A percentile compares a stretch with the other conserved stretches of the same genome.
phyloP scores from a whole-genome alignment of 2,329 filamentous ascomycete species.

The Xylariomycetidae sp. region DNA sequence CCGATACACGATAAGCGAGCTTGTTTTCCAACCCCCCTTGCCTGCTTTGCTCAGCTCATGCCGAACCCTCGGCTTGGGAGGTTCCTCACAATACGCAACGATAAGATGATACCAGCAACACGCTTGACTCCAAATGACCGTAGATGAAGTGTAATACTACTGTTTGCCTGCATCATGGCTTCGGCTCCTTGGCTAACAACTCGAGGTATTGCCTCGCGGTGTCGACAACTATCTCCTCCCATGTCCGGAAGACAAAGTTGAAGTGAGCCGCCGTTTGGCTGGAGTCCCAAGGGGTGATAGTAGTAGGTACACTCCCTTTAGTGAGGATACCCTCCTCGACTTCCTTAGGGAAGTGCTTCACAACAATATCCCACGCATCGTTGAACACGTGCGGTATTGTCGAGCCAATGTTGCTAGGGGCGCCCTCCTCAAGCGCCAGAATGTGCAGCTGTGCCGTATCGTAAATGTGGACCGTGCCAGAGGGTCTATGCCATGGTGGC shows the following conservation, averaged over 20 bases:
- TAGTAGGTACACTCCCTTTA: constrained; percentile 2
- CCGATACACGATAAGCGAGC: not conserved
- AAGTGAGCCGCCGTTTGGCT: not conserved
- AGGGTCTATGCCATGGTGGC: constrained; percentile 1
- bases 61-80: no score
- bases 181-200: not conserved
- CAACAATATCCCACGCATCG: constrained; percentile 6
- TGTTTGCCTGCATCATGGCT: not conserved
- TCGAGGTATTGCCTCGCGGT: not conserved
- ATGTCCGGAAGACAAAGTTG: not conserved
- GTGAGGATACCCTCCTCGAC: constrained; percentile 7
- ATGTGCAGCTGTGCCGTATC: constrained; percentile 8
- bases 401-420: constrained; percentile 5
- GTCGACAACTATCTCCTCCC: not conserved
- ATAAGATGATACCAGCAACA: not conserved
- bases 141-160: not conserved
- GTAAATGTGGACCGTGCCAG: constrained; percentile 5
- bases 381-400: constrained; percentile 7
- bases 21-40: not conserved
- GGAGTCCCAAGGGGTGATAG: not conserved
- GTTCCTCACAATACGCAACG: not conserved
- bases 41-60: not conserved
- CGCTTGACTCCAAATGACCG: not conserved
- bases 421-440: constrained; percentile 4
- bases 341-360: constrained; percentile 7